Base-by-base conservation (phyloP, 352 stramenopile species). In the Globisporangium okanoganense region DNA sequence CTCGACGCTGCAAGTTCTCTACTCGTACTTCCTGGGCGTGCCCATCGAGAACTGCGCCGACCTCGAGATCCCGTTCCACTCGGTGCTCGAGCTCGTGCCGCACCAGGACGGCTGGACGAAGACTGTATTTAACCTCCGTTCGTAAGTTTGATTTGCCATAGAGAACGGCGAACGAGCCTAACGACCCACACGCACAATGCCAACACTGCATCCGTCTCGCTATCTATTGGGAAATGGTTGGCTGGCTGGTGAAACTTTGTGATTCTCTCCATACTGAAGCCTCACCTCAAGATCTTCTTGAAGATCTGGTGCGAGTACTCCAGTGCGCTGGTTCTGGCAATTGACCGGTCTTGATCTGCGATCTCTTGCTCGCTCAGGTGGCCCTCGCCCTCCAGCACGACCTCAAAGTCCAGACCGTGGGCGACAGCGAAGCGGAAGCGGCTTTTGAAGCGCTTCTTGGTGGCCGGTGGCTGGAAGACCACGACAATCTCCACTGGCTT, bases 41-140 rank as follows among this genome's bases (percentile, higher is more conserved):
- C 84, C 86, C 40, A 92, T 94, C 52, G 77, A 94, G 67, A 86
- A 72, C 56, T 89, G 80, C 62, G 71, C 79, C 2, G 76, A 86
- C 43, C 67, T 94, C 53, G 85, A 94, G 66, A 94, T 94, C 57
- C 85, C 85, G 3, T 94, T 94, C 69, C 85, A 94, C 66, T 87
- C 85, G 45, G 85, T 89, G 55, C 75, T 94, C 14, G 85, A 94
- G 67, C 80, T 94, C 58, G 79, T 94, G 66, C 85, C 85, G 13
- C 75, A 79, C 50, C 82, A 91, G 43, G 80, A 92, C 47, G 78
- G 81, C 56, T 94, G 85, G 85, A 94, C 72, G 56, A 90, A 85
- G 61, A 90, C 79, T 61, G 85, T 94, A 76, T 92, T 90, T 81
- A 88, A 90, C 56, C 84, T 93, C 56, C 83, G 79, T 44, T 75